Percentiles rank a stretch among this genome's conserved stretches.
Evolutionary conservation across 768 basidiomycete species (phyloP).

Genomic region (Gelatoporia subvermispora): DNA sequence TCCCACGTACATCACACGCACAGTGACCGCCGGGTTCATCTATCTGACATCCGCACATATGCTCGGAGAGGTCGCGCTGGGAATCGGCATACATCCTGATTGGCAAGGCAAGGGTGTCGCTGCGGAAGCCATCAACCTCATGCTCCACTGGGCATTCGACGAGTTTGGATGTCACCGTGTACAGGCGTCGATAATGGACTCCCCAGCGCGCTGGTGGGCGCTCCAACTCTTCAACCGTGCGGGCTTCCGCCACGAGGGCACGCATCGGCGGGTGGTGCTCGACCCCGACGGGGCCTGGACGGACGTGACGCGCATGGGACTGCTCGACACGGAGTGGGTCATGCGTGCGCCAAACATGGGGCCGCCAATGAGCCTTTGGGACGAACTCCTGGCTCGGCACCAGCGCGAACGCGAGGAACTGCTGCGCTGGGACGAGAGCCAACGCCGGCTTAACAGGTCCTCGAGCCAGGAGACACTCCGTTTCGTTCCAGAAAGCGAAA

Average conservation of each 20-base stretch:
- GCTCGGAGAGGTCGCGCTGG: slow-evolving; percentile 48
- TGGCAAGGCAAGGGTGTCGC: slow-evolving; percentile 41
- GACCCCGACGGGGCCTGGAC: slow-evolving; percentile 28
- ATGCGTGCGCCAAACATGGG: slow-evolving; percentile 2
- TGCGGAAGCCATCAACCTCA: slow-evolving; percentile 38
- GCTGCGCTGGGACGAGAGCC: slow-evolving; percentile 16
- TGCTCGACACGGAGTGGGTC: slow-evolving; percentile 23
- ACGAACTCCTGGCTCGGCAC: slow-evolving; percentile 22
- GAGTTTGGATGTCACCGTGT: slow-evolving; percentile 44
- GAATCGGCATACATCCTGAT: slow-evolving; percentile 40
- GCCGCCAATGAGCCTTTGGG: slow-evolving; percentile 14
- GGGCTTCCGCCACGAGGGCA: slow-evolving; percentile 63
- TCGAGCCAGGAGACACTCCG: slow-evolving; percentile 15
- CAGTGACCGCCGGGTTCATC: slow-evolving; percentile 15
- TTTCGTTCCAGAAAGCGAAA: background rate
- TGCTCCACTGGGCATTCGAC: slow-evolving; percentile 44
- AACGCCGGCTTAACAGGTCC: slow-evolving; percentile 1
- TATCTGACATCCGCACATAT: slow-evolving; percentile 15
- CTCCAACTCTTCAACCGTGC: slow-evolving; percentile 44
- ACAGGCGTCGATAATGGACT: slow-evolving; percentile 43
- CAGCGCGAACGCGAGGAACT: slow-evolving; percentile 20
- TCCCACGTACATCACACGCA: too few species aligned
- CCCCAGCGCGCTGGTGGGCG: slow-evolving; percentile 37
- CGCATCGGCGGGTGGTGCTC: slow-evolving; percentile 48
- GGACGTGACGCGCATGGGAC: slow-evolving; percentile 19